These are phyloP conservation scores for Aspergillus novoparasiticus DNA, from an alignment of 2,329 filamentous ascomycete genomes.

Conservation along the genomic window DNA sequence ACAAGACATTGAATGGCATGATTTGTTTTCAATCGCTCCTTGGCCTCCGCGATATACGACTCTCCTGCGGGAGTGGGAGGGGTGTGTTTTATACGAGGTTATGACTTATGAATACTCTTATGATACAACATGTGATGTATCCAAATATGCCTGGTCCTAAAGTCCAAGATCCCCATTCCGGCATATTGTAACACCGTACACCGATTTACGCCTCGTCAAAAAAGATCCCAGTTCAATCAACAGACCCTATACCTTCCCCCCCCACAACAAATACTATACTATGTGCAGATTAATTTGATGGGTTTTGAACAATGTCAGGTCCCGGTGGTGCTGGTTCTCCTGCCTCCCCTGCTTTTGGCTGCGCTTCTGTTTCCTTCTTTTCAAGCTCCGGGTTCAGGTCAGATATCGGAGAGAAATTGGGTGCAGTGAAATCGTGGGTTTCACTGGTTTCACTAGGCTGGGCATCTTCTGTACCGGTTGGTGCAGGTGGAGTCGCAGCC, in stretches of 20 bases:
- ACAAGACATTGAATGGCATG: too few species aligned
- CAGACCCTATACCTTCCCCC: background rate
- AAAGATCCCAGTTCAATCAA: background rate
- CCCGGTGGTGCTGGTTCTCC: background rate
- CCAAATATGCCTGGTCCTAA: background rate
- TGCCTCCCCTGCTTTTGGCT: background rate
- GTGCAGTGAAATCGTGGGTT: background rate
- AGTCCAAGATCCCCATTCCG: background rate
- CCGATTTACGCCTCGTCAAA: background rate
- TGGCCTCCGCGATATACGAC: too few species aligned
- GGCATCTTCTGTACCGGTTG: background rate
- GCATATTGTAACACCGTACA: background rate
- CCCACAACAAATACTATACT: background rate
- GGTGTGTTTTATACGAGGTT: background rate
- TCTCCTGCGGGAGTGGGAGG: background rate
- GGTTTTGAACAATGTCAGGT: background rate
- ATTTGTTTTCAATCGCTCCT: too few species aligned
- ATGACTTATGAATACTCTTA: background rate
- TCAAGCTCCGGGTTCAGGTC: background rate
- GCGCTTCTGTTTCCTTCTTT: background rate
- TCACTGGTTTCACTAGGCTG: background rate
- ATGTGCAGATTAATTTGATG: conserved; percentile 1
- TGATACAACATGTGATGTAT: background rate
- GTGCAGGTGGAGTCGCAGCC: background rate
- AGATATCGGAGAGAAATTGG: background rate